These are phyloP conservation scores for Eucalyptus regnans DNA, from an alignment of 345 rosid genomes.

Conservation along the genomic window DNA sequence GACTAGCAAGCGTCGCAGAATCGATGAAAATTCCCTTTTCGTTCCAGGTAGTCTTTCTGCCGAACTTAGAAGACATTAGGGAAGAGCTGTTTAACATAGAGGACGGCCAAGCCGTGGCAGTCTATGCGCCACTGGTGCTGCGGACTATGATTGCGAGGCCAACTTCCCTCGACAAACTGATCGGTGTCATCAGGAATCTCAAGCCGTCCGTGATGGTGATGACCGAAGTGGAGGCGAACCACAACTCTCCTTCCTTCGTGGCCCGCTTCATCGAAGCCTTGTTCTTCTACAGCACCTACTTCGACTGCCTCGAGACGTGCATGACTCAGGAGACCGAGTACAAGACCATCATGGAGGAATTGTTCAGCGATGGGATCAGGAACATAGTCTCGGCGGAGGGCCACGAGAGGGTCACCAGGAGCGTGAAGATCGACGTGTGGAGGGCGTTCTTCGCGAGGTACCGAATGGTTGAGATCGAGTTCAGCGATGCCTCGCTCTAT, in stretches of 20 bases:
- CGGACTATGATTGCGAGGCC: conserved; percentile 21
- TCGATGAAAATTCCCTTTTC: conserved; percentile 29
- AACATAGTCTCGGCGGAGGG: conserved; percentile 26
- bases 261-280: conserved; percentile 39
- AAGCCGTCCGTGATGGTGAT: conserved; percentile 31
- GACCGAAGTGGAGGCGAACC: conserved; percentile 41
- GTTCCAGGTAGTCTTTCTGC: conserved; percentile 7
- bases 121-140: conserved; percentile 13
- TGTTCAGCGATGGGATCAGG: conserved; percentile 4
- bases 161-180: conserved; percentile 19
- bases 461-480: conserved; percentile 31
- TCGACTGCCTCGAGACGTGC: conserved; percentile 35
- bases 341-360: conserved; percentile 1
- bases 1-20: conserved; percentile 20
- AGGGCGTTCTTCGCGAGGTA: conserved; percentile 27
- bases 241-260: conserved; percentile 33
- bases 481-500: conserved; percentile 18
- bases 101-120: conserved; percentile 14
- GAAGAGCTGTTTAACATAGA: conserved; percentile 13
- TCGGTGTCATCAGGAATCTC: conserved; percentile 17
- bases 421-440: conserved; percentile 37
- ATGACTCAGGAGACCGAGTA: conserved; percentile 1
- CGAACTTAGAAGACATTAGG: conserved; percentile 8
- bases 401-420: conserved; percentile 11
- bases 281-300: conserved; percentile 33